These are phyloP conservation scores for Suaeda aralocaspica DNA, from an alignment of 148 eudicot species.

Conservation along the genomic window DNA sequence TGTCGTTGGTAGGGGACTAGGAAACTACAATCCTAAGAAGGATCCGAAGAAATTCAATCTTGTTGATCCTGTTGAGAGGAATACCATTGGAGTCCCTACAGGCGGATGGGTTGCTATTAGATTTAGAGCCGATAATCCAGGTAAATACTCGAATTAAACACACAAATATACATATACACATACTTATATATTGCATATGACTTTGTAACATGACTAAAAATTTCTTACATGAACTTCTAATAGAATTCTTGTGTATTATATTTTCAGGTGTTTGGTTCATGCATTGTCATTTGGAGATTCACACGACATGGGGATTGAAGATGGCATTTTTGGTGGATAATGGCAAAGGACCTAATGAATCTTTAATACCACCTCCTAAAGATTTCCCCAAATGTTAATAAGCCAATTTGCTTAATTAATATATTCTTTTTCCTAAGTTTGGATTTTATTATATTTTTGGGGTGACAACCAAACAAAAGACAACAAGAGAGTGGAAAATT, in stretches of 20 bases:
- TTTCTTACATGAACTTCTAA: background rate
- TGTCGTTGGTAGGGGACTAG: conserved; percentile 42
- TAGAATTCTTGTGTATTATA: background rate
- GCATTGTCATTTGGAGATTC: conserved; percentile 56
- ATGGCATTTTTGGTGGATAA: conserved; percentile 61
- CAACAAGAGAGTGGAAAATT: background rate
- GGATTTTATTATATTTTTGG: background rate
- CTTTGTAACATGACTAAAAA: too few relatives aligned
- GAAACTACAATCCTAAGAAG: conserved; percentile 38
- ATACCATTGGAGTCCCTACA: conserved; percentile 43
- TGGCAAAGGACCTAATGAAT: conserved; percentile 48
- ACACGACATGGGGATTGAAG: conserved; percentile 61
- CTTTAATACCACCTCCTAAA: conserved; percentile 45
- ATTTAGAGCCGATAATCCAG: conserved; percentile 57
- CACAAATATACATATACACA: background rate
- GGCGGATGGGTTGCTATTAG: conserved; percentile 55
- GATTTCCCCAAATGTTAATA: conserved; percentile 49
- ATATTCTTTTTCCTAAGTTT: background rate
- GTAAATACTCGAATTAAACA: conserved; percentile 2
- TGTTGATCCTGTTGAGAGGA: conserved; percentile 53
- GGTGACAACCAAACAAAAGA: background rate
- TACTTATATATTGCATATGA: too few relatives aligned
- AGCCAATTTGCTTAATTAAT: background rate
- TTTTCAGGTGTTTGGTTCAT: conserved; percentile 49
- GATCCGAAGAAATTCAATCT: conserved; percentile 45